Evolutionary conservation across 352 stramenopile genomes (phyloP).

Genomic region (Globisporangium ultimum): DNA sequence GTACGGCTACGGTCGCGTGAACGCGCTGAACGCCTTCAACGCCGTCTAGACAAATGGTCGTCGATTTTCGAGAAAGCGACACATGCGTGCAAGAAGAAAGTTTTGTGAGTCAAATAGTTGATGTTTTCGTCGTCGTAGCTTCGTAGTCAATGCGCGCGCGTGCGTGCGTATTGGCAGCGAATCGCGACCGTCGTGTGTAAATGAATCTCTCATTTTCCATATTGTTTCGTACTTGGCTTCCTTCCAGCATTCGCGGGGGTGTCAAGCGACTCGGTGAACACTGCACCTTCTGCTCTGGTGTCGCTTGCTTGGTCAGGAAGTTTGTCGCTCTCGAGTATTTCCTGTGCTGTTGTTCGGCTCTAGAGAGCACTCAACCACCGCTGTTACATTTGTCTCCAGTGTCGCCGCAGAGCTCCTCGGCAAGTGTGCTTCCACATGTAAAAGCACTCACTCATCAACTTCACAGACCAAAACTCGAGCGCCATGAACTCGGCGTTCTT

Average conservation of each 20-base stretch:
- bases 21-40: slow-evolving; percentile 23
- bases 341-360: not conserved
- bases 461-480: slow-evolving; percentile 4
- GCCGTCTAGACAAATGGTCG: not conserved
- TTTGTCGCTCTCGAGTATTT: too few relatives aligned
- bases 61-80: not conserved
- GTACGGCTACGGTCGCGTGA: slow-evolving; percentile 50
- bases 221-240: too few relatives aligned
- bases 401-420: not conserved
- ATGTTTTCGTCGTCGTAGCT: slow-evolving; percentile 3
- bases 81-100: not conserved
- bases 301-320: too few relatives aligned
- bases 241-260: too few relatives aligned
- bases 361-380: not conserved
- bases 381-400: not conserved
- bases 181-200: too few relatives aligned
- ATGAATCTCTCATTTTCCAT: too few relatives aligned
- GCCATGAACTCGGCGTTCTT: not conserved
- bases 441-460: slow-evolving; percentile 4
- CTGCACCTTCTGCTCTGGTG: too few relatives aligned
- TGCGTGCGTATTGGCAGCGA: too few relatives aligned
- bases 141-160: too few relatives aligned
- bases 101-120: slow-evolving; percentile 3
- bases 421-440: slow-evolving; percentile 8
- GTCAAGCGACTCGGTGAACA: too few relatives aligned